These are phyloP conservation scores for Penicillium arizonense DNA, from an alignment of 495 filamentous ascomycete species.

Conservation along the genomic window DNA sequence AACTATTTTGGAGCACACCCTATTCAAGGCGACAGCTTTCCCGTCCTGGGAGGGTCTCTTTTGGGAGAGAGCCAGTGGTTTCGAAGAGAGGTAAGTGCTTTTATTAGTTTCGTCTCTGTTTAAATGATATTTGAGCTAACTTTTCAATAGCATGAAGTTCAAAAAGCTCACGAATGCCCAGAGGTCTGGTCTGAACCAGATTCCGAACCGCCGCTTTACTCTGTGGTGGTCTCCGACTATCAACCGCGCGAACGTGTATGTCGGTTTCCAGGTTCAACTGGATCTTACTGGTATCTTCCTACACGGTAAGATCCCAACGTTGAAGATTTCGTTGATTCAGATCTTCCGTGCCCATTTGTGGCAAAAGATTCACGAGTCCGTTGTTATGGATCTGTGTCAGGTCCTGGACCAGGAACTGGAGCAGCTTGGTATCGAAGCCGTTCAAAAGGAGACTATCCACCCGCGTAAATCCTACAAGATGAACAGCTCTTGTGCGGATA, in stretches of 20 bases:
- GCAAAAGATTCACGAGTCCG: slow-evolving; percentile 99
- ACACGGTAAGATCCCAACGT: slow-evolving; percentile 97
- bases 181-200: slow-evolving; percentile 97
- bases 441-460: slow-evolving; percentile 99
- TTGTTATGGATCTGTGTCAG: slow-evolving; percentile 98
- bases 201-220: slow-evolving; percentile 98
- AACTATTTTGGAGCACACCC: slow-evolving; percentile 95
- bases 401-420: slow-evolving; percentile 99
- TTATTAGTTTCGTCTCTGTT: no score
- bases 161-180: slow-evolving; percentile 99
- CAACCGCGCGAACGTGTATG: slow-evolving; percentile 58
- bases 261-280: slow-evolving; percentile 98
- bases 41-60: slow-evolving; percentile 99
- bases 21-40: slow-evolving; percentile 99
- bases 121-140: no score
- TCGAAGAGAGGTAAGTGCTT: slow-evolving; percentile 52
- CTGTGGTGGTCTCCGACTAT: slow-evolving; percentile 95
- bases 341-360: slow-evolving; percentile 99
- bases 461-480: slow-evolving; percentile 99
- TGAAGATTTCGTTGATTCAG: slow-evolving; percentile 98
- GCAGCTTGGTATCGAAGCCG: slow-evolving; percentile 93
- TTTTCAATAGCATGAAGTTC: slow-evolving; percentile 73
- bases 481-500: slow-evolving; percentile 99
- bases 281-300: slow-evolving; percentile 99
- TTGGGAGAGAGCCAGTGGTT: slow-evolving; percentile 86